A percentile compares a stretch with the other conserved stretches of the same genome.
phyloP scores from a whole-genome alignment of 2,329 filamentous ascomycete species.

The Alternaria viburni region DNA sequence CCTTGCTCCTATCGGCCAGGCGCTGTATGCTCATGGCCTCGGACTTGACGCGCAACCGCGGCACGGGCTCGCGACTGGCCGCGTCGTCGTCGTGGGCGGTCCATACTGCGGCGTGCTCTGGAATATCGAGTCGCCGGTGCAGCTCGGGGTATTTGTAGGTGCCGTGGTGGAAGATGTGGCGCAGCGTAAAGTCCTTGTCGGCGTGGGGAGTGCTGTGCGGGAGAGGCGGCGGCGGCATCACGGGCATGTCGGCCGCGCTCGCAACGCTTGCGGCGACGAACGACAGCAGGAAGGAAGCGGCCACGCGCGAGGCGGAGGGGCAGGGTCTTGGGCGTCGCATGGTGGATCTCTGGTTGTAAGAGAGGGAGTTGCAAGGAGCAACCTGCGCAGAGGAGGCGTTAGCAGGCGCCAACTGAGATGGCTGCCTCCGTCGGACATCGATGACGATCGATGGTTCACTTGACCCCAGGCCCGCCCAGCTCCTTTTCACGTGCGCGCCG shows the following conservation, averaged over 20 bases:
- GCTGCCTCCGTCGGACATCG: conserved; percentile 5
- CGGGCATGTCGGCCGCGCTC: conserved; percentile 43
- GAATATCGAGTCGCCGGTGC: conserved; percentile 77
- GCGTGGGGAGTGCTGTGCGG: conserved; percentile 27
- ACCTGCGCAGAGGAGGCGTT: neutral
- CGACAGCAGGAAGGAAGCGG: conserved; percentile 68
- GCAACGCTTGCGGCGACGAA: conserved; percentile 65
- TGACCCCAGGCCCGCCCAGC: conserved; percentile 5
- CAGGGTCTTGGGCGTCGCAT: conserved; percentile 40
- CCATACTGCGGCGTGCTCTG: conserved; percentile 66
- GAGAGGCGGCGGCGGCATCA: conserved; percentile 31
- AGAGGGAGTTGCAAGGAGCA: neutral
- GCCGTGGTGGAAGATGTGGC: conserved; percentile 93
- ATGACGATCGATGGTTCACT: conserved; percentile 17
- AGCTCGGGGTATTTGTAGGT: conserved; percentile 77
- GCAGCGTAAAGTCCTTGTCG: conserved; percentile 58
- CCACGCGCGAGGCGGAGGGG: conserved; percentile 67
- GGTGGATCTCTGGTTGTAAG: neutral
- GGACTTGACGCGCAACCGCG: conserved; percentile 63
- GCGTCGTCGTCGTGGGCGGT: conserved; percentile 64
- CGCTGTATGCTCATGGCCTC: conserved; percentile 75
- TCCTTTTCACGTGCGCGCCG: conserved; percentile 17
- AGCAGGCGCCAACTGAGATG: neutral
- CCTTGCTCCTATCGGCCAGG: conserved; percentile 76
- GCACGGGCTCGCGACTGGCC: conserved; percentile 48